phyloP scores from a whole-genome alignment of 768 basidiomycete species.

The Mycena alexandri region DNA sequence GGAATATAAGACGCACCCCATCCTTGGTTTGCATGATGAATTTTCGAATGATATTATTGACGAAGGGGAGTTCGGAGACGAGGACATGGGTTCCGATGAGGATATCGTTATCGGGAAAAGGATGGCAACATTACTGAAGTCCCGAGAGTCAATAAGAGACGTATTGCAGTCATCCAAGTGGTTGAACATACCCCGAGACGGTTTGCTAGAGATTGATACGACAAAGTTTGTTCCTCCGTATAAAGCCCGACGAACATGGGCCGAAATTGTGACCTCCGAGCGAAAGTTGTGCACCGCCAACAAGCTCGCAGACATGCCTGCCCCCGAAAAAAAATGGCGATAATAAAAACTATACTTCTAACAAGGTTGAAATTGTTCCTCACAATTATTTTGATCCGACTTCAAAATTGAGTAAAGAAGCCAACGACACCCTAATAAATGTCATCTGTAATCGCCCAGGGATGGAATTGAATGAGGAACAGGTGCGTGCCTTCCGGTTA shows the following conservation, averaged over 20 bases:
- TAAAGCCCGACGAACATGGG: neutral
- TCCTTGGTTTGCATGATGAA: neutral
- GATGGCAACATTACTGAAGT: neutral
- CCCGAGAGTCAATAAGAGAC: neutral
- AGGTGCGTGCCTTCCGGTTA: no score
- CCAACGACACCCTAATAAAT: neutral
- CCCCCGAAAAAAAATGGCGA: neutral
- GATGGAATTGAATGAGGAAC: no score
- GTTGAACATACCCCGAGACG: neutral
- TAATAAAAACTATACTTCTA: neutral
- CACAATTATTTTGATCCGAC: neutral
- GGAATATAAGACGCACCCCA: neutral
- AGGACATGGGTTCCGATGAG: neutral
- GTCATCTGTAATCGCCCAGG: no score
- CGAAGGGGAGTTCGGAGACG: neutral
- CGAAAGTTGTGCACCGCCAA: neutral
- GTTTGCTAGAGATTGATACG: neutral
- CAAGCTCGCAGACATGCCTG: slow-evolving; percentile 2
- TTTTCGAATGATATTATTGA: neutral
- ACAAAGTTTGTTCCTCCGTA: neutral
- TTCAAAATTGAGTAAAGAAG: neutral
- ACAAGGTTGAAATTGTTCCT: neutral
- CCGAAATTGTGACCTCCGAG: neutral
- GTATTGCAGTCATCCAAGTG: neutral
- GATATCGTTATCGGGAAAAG: neutral